phyloP scores from a whole-genome alignment of 2,329 filamentous ascomycete species.

The Cladosporium phlei region DNA sequence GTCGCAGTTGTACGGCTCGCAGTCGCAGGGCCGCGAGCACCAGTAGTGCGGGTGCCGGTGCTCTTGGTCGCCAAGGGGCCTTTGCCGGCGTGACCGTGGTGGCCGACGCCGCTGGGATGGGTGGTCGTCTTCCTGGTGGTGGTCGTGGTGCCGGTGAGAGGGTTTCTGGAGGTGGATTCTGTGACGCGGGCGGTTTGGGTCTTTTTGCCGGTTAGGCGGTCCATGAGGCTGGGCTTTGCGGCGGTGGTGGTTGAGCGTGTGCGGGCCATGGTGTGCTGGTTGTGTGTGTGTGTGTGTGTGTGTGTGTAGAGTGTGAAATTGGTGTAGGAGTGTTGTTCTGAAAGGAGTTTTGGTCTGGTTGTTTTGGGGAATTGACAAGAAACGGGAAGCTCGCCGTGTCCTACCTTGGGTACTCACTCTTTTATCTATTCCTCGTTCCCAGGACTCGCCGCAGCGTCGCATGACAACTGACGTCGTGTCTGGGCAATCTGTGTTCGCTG shows the following conservation, averaged over 20 bases:
- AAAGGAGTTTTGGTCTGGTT: neutral
- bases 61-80: constrained; percentile 24
- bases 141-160: constrained; percentile 31
- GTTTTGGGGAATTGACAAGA: constrained; percentile 2
- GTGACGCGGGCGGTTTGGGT: constrained; percentile 38
- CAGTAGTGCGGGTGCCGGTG: constrained; percentile 17
- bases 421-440: constrained; percentile 2
- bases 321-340: neutral
- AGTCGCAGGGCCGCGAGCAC: constrained; percentile 27
- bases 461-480: constrained; percentile 14
- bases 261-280: constrained; percentile 18
- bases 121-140: constrained; percentile 31
- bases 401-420: too few species aligned
- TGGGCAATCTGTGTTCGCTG: too few species aligned
- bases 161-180: constrained; percentile 41
- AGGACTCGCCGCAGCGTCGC: neutral
- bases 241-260: constrained; percentile 28
- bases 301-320: neutral
- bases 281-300: neutral
- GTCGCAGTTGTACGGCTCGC: constrained; percentile 46
- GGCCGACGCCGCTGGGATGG: constrained; percentile 24
- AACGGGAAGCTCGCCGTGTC: neutral
- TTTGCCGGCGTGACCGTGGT: constrained; percentile 23
- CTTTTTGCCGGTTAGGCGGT: constrained; percentile 46
- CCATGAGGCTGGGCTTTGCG: constrained; percentile 51